These are phyloP conservation scores for Phytophthora macrochlamydospora DNA, from an alignment of 352 stramenopile species.

Conservation along the genomic window DNA sequence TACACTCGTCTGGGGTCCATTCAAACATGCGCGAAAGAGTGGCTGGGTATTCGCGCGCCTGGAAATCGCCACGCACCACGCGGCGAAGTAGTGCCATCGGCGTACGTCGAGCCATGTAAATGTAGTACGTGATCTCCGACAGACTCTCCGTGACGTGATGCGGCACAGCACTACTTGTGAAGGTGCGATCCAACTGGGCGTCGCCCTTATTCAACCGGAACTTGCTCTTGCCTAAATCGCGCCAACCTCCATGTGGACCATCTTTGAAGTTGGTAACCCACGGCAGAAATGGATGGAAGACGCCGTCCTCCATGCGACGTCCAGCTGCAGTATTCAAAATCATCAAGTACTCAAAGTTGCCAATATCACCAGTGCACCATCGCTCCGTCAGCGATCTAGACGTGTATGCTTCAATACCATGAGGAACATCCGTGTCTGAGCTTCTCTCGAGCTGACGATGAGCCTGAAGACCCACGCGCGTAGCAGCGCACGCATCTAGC, in stretches of 20 bases:
- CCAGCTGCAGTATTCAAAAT: constrained; percentile 91
- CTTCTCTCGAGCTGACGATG: not conserved
- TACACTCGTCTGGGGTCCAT: constrained; percentile 97
- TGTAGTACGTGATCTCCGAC: constrained; percentile 95
- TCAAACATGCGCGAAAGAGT: constrained; percentile 91
- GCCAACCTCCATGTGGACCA: constrained; percentile 59
- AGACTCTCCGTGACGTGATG: constrained; percentile 96
- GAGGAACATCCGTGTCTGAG: constrained; percentile 6
- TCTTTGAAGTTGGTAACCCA: constrained; percentile 94
- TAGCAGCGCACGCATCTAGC: constrained; percentile 9
- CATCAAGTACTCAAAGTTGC: constrained; percentile 95
- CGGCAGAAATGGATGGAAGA: constrained; percentile 94
- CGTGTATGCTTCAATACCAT: constrained; percentile 16
- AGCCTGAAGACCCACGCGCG: not conserved
- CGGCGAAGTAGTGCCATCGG: constrained; percentile 83
- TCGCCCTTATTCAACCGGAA: constrained; percentile 96
- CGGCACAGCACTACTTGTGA: constrained; percentile 80
- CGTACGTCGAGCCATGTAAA: constrained; percentile 94
- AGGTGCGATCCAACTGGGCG: constrained; percentile 91
- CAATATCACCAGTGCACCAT: constrained; percentile 91
- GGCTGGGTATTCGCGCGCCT: constrained; percentile 93
- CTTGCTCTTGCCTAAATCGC: constrained; percentile 93
- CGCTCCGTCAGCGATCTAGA: constrained; percentile 70
- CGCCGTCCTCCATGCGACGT: constrained; percentile 69
- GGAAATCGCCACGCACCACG: constrained; percentile 93